phyloP scores from a whole-genome alignment of 2,329 filamentous ascomycete species.

The Metarhizium anisopliae region DNA sequence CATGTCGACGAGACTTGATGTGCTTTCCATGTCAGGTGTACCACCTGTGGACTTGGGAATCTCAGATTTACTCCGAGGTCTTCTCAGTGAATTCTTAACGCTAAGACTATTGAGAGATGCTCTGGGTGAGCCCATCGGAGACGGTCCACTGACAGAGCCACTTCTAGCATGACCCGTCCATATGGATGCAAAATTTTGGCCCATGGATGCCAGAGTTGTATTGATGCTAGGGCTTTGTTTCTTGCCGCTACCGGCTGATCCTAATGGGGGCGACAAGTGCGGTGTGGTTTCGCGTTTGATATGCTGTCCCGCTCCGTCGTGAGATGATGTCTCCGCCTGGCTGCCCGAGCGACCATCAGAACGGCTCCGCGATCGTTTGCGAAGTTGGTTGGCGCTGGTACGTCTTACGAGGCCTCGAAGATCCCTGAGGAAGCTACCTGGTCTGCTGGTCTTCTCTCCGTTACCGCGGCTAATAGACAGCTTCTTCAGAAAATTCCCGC shows the following conservation, averaged over 20 bases:
- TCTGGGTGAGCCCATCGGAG: constrained; percentile 45
- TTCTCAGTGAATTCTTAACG: constrained; percentile 40
- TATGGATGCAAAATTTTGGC: constrained; percentile 44
- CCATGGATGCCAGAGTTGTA: constrained; percentile 48
- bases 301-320: constrained; percentile 17
- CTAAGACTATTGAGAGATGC: constrained; percentile 31
- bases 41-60: constrained; percentile 30
- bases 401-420: constrained; percentile 41
- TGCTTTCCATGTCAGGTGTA: constrained; percentile 21
- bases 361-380: constrained; percentile 37
- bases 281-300: constrained; percentile 35
- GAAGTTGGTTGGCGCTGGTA: constrained; percentile 33
- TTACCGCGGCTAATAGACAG: constrained; percentile 41
- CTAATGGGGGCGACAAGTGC: constrained; percentile 40
- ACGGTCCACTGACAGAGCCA: constrained; percentile 47
- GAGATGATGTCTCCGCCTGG: constrained; percentile 20
- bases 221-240: constrained; percentile 48
- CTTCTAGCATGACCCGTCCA: constrained; percentile 48
- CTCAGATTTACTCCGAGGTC: constrained; percentile 48
- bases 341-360: constrained; percentile 11
- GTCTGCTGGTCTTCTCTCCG: constrained; percentile 34
- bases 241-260: constrained; percentile 43
- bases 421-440: constrained; percentile 37
- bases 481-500: constrained; percentile 55
- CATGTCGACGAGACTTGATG: constrained; percentile 38